A percentile compares a stretch with the other conserved stretches of the same genome.
Evolutionary conservation across 768 basidiomycete species (phyloP).

Genomic region (Pleurotus giganteus): DNA sequence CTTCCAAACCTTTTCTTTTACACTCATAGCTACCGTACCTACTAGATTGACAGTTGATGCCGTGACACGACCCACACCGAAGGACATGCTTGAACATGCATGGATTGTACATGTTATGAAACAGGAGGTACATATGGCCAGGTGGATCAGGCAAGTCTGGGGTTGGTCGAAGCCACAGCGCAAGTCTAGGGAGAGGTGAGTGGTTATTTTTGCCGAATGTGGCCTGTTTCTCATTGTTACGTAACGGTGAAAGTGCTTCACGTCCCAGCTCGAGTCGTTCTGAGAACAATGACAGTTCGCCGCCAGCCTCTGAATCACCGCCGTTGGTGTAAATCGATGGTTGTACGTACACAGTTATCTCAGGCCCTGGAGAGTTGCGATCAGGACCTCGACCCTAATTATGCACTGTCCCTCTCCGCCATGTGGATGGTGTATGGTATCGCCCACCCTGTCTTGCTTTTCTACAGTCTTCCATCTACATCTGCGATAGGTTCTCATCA

Average conservation of each 20-base stretch:
- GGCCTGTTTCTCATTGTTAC: background rate
- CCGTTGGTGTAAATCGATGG: slow-evolving; percentile 1
- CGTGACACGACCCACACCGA: slow-evolving; percentile 71
- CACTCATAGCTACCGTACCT: slow-evolving; percentile 14
- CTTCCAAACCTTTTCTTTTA: background rate
- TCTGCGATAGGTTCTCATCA: background rate
- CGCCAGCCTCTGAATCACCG: slow-evolving; percentile 7
- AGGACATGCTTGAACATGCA: slow-evolving; percentile 77
- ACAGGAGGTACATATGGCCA: slow-evolving; percentile 84
- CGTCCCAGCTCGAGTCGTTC: slow-evolving; percentile 7
- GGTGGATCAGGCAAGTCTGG: slow-evolving; percentile 87
- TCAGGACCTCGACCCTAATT: background rate
- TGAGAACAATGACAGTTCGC: slow-evolving; percentile 4
- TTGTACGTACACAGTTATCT: background rate
- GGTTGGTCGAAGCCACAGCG: slow-evolving; percentile 57
- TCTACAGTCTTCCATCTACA: slow-evolving; percentile 6
- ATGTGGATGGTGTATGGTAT: slow-evolving; percentile 1
- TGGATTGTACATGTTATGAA: slow-evolving; percentile 80
- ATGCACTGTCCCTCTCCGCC: background rate
- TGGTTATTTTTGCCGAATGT: slow-evolving; percentile 2
- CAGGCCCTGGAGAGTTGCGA: background rate
- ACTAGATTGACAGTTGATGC: slow-evolving; percentile 70
- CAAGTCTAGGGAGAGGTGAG: slow-evolving; percentile 44
- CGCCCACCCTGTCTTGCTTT: background rate
- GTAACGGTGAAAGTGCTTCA: slow-evolving; percentile 4